Percentiles rank a stretch among this genome's conserved stretches.
phyloP scores from a whole-genome alignment of 2,329 filamentous ascomycete species.

The Thermothelomyces thermophilus region DNA sequence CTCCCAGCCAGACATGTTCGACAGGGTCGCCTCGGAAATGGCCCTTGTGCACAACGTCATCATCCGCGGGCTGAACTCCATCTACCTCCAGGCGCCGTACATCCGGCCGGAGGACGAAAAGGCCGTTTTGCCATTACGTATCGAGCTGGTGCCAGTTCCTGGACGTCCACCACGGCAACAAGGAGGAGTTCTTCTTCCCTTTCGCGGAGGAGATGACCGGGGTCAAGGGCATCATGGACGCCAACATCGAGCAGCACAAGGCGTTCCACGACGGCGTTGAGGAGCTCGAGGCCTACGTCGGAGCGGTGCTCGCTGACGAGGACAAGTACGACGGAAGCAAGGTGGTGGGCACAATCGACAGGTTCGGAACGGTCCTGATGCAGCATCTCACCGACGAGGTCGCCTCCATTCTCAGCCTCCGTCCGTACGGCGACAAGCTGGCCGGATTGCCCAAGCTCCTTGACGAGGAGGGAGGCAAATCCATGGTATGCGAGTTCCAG shows the following conservation, averaged over 20 bases:
- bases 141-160: constrained; percentile 30
- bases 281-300: constrained; percentile 26
- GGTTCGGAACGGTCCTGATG: constrained; percentile 27
- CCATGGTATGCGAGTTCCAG: constrained; percentile 18
- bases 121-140: constrained; percentile 31
- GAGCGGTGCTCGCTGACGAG: constrained; percentile 20
- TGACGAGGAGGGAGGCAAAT: constrained; percentile 18
- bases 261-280: constrained; percentile 32
- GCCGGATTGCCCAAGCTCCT: constrained; percentile 14
- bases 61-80: constrained; percentile 33
- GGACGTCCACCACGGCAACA: constrained; percentile 34
- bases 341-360: constrained; percentile 28
- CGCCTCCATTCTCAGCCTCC: constrained; percentile 26
- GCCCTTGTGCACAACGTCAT: constrained; percentile 31
- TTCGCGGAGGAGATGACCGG: constrained; percentile 32
- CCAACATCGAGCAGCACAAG: constrained; percentile 37
- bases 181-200: constrained; percentile 36
- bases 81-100: constrained; percentile 34
- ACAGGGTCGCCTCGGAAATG: constrained; percentile 28
- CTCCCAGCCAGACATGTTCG: constrained; percentile 27
- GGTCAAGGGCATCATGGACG: constrained; percentile 34
- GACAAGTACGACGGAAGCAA: constrained; percentile 27
- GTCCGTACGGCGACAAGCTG: constrained; percentile 26
- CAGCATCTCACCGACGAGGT: constrained; percentile 32
- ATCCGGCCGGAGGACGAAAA: constrained; percentile 31